Percentiles rank a stretch among this genome's conserved stretches.
phyloP scores from a whole-genome alignment of 495 filamentous ascomycete species.

The Aspergillus heteromorphus region DNA sequence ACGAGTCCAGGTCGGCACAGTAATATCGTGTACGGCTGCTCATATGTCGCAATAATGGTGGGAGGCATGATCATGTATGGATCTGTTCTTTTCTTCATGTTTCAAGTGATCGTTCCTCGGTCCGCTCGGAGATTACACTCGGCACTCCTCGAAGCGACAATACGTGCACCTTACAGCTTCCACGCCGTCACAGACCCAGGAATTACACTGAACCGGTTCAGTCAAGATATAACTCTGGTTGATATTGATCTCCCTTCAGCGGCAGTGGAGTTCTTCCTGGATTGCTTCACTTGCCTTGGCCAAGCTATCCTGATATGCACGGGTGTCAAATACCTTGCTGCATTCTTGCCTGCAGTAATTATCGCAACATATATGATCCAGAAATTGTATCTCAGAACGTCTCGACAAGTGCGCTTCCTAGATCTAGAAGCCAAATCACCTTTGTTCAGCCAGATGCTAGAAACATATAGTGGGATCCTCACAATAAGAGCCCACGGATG shows the following conservation, averaged over 20 bases:
- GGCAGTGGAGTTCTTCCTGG: neutral
- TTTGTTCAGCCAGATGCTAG: neutral
- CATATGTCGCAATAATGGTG: too few species aligned
- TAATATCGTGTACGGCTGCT: too few species aligned
- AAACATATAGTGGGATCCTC: neutral
- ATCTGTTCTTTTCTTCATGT: too few species aligned
- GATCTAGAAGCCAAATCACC: neutral
- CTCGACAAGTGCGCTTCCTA: neutral
- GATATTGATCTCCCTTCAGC: neutral
- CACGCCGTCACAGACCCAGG: neutral
- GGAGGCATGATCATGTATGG: too few species aligned
- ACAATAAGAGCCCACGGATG: neutral
- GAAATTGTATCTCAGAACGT: neutral
- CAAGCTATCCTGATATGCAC: neutral
- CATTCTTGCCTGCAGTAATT: neutral
- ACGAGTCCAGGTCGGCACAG: too few species aligned
- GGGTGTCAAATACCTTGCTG: neutral
- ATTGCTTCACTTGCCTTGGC: neutral
- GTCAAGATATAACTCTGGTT: neutral
- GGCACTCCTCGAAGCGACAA: neutral
- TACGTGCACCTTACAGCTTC: neutral
- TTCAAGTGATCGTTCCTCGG: neutral
- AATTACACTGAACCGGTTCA: neutral
- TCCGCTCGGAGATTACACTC: neutral
- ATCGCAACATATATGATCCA: neutral